Conservation (phyloP, 2,329 filamentous ascomycete genomes). For the Pyrenophora teres region DNA sequence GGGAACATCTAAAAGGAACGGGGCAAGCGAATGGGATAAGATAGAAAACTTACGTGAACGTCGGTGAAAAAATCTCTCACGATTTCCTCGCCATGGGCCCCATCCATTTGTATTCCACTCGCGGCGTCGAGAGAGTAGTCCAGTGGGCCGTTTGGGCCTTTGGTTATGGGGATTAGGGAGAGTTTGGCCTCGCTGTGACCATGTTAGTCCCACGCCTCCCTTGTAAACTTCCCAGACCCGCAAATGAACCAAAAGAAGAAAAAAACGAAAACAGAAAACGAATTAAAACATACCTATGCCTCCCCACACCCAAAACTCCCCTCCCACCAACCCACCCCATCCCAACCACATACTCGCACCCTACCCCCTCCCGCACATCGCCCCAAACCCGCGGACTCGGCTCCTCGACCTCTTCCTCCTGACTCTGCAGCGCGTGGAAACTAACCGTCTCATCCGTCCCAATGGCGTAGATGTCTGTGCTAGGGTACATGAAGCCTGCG, state of each 20-base stretch:
- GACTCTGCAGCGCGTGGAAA: conserved; percentile 71
- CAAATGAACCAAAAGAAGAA: not conserved
- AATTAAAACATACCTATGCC: conserved; percentile 63
- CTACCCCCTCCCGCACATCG: conserved; percentile 68
- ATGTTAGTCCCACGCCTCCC: not conserved
- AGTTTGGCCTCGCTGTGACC: conserved; percentile 30
- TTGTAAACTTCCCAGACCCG: not conserved
- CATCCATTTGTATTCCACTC: conserved; percentile 40
- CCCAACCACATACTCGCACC: conserved; percentile 75
- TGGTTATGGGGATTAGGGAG: conserved; percentile 39
- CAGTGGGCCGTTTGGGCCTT: conserved; percentile 26
- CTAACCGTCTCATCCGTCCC: conserved; percentile 80
- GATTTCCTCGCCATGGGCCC: conserved; percentile 56
- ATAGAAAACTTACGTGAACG: conserved; percentile 32
- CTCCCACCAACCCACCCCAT: conserved; percentile 65
- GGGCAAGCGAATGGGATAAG: not conserved
- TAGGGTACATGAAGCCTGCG: conserved; percentile 68
- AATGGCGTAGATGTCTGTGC: conserved; percentile 65
- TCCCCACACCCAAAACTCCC: conserved; percentile 67
- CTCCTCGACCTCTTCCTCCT: conserved; percentile 62
- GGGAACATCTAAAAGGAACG: no score
- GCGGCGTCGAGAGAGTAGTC: conserved; percentile 37
- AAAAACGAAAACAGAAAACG: not conserved
- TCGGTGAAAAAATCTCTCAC: conserved; percentile 53
- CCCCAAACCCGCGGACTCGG: conserved; percentile 60